These are phyloP conservation scores for Didymella pinodella DNA, from an alignment of 2,329 filamentous ascomycete genomes.

Conservation along the genomic window DNA sequence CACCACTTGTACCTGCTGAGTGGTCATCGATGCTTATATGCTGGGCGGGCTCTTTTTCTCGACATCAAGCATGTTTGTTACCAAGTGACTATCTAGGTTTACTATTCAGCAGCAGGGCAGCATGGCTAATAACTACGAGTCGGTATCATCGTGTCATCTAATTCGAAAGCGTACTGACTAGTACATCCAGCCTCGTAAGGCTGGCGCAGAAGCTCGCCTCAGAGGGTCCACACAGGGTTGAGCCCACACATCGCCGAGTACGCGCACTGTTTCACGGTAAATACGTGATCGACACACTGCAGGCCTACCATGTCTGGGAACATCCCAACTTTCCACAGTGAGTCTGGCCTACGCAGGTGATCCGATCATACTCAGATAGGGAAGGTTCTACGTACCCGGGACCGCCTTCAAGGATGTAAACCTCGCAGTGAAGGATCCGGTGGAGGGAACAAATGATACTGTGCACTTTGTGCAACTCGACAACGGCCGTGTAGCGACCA, in stretches of 20 bases:
- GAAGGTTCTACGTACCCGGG: constrained; percentile 44
- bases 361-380: constrained; percentile 1
- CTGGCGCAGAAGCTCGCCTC: constrained; percentile 53
- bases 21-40: neutral
- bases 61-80: neutral
- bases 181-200: constrained; percentile 47
- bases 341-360: neutral
- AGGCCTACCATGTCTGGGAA: constrained; percentile 51
- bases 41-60: neutral
- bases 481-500: constrained; percentile 25
- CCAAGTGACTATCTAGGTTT: constrained; percentile 4
- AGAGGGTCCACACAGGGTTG: constrained; percentile 48
- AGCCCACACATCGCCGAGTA: constrained; percentile 42
- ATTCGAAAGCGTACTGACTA: neutral
- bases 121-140: constrained; percentile 24
- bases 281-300: constrained; percentile 45
- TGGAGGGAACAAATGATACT: constrained; percentile 9
- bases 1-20: constrained; percentile 4
- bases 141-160: neutral
- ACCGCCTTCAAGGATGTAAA: neutral
- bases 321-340: constrained; percentile 49
- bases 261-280: constrained; percentile 44
- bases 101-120: neutral
- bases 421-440: neutral
- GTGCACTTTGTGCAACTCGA: constrained; percentile 30